Conservation (phyloP, 148 eudicot genomes). For the Heliamphora exappendiculata region DNA sequence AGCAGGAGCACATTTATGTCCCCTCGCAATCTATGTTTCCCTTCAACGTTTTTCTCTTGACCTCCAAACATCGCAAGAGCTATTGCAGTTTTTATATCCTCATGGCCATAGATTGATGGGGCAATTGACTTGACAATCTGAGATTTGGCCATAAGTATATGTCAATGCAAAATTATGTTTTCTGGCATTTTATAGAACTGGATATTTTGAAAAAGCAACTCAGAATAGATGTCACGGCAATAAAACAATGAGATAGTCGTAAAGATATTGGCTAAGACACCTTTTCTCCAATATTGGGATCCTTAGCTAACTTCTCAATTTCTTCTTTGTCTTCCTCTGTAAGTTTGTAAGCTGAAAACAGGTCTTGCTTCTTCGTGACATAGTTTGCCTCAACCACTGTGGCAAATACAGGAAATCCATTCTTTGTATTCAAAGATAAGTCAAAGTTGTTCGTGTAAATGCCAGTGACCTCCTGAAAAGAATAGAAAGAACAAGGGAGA, state of each 20-base stretch:
- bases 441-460: slow-evolving; percentile 93
- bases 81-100: slow-evolving; percentile 92
- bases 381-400: slow-evolving; percentile 95
- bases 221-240: not conserved
- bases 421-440: slow-evolving; percentile 80
- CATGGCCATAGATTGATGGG: slow-evolving; percentile 95
- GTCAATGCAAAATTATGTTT: not conserved
- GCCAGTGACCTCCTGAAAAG: slow-evolving; percentile 85
- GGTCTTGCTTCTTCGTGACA: slow-evolving; percentile 91
- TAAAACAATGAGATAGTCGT: not conserved
- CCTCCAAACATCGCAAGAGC: slow-evolving; percentile 99
- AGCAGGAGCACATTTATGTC: slow-evolving; percentile 89
- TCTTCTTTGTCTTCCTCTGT: slow-evolving; percentile 97
- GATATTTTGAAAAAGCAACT: not conserved
- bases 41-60: slow-evolving; percentile 88
- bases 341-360: slow-evolving; percentile 83
- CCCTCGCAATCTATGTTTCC: slow-evolving; percentile 88
- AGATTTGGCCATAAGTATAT: not conserved
- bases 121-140: slow-evolving; percentile 92
- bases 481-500: slow-evolving; percentile 7
- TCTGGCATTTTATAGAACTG: not conserved
- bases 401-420: slow-evolving; percentile 95
- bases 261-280: slow-evolving; percentile 23
- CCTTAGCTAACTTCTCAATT: slow-evolving; percentile 81
- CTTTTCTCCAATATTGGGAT: slow-evolving; percentile 90